phyloP scores from a whole-genome alignment of 2,329 filamentous ascomycete species.

The Grosmannia clavigera region DNA sequence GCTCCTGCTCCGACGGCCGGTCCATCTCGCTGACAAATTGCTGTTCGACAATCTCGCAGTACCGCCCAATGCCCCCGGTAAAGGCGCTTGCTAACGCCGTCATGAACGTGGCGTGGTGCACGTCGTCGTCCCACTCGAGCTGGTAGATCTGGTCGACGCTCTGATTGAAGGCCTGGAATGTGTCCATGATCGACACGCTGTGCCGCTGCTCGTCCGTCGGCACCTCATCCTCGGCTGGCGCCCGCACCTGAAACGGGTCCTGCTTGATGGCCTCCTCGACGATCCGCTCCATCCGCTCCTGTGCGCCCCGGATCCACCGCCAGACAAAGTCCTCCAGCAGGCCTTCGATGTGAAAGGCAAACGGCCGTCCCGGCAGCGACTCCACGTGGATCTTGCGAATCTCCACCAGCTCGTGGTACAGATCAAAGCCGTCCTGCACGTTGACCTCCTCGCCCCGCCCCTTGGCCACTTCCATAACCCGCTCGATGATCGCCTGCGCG shows the following conservation, averaged over 20 bases:
- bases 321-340: slow-evolving; percentile 86
- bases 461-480: slow-evolving; percentile 64
- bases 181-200: slow-evolving; percentile 84
- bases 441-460: slow-evolving; percentile 62
- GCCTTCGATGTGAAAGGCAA: slow-evolving; percentile 79
- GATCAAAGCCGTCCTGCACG: slow-evolving; percentile 83
- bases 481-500: slow-evolving; percentile 68
- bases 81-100: slow-evolving; percentile 80
- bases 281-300: slow-evolving; percentile 67
- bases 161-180: slow-evolving; percentile 89
- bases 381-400: slow-evolving; percentile 71
- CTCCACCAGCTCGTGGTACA: slow-evolving; percentile 80
- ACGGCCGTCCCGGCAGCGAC: slow-evolving; percentile 59
- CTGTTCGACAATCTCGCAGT: slow-evolving; percentile 83
- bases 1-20: slow-evolving; percentile 73
- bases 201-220: slow-evolving; percentile 73
- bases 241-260: slow-evolving; percentile 70
- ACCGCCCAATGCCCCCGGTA: slow-evolving; percentile 67
- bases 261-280: slow-evolving; percentile 86
- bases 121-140: slow-evolving; percentile 83
- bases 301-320: slow-evolving; percentile 80
- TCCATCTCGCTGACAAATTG: slow-evolving; percentile 90
- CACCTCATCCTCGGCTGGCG: slow-evolving; percentile 47
- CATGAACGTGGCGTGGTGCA: slow-evolving; percentile 95
- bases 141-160: slow-evolving; percentile 76